Percentiles rank a stretch among this genome's conserved stretches.
These are phyloP conservation scores for Beta vulgaris DNA, from an alignment of 148 eudicot species.

Conservation along the genomic window DNA sequence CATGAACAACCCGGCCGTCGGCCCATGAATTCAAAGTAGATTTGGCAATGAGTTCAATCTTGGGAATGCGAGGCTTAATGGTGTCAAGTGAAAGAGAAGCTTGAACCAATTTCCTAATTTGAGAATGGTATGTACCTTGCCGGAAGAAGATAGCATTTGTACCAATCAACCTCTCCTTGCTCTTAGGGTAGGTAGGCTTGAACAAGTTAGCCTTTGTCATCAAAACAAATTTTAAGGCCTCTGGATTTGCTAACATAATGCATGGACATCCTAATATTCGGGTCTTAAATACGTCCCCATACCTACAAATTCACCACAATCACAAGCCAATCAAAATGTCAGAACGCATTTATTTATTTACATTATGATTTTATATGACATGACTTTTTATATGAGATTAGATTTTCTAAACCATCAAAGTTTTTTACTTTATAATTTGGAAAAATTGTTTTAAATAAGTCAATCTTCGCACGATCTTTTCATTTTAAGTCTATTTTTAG, in stretches of 20 bases:
- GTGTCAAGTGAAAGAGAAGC: constrained; percentile 34
- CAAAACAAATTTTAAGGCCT: constrained; percentile 63
- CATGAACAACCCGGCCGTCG: constrained; percentile 20
- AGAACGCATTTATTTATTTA: no score
- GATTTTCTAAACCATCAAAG: no score
- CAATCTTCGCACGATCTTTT: no score
- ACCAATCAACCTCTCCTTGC: constrained; percentile 77
- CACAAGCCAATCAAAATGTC: no score
- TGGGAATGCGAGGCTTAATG: constrained; percentile 35
- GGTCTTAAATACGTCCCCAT: constrained; percentile 86
- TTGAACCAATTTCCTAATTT: constrained; percentile 53
- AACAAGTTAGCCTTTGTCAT: constrained; percentile 71
- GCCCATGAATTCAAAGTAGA: constrained; percentile 44
- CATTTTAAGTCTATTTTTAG: no score
- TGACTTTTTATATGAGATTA: no score
- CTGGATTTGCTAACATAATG: constrained; percentile 77
- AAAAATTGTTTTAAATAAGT: no score
- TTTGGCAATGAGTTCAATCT: constrained; percentile 37
- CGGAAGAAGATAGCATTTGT: constrained; percentile 73
- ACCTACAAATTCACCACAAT: no score
- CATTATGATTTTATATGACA: no score
- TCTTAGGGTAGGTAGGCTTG: constrained; percentile 86
- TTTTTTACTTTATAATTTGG: no score
- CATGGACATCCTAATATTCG: constrained; percentile 87
- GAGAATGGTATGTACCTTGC: constrained; percentile 63